These are phyloP conservation scores for Verticillium zaregamsianum DNA, from an alignment of 2,329 filamentous ascomycete species.

Conservation along the genomic window DNA sequence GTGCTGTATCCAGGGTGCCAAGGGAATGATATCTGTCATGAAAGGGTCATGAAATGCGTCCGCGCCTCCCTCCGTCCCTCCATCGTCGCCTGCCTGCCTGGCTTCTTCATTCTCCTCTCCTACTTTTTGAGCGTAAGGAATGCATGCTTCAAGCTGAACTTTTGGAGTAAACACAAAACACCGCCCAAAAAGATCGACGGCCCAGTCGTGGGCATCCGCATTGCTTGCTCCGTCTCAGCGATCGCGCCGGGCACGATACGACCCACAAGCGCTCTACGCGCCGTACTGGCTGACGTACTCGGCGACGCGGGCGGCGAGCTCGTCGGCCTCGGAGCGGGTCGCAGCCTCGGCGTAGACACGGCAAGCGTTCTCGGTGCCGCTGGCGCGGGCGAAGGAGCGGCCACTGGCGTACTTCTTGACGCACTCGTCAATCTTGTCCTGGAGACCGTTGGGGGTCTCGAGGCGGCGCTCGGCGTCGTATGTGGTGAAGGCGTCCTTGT, in stretches of 20 bases:
- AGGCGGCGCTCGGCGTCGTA: slow-evolving; percentile 90
- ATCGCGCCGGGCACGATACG: neutral
- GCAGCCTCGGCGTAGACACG: slow-evolving; percentile 94
- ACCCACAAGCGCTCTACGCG: neutral
- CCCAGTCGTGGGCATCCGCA: neutral
- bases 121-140: neutral
- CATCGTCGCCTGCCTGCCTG: neutral
- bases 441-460: slow-evolving; percentile 71
- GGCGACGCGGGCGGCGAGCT: slow-evolving; percentile 80
- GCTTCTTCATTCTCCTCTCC: neutral
- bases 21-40: neutral
- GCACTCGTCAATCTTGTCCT: slow-evolving; percentile 79
- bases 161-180: neutral
- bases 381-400: slow-evolving; percentile 85
- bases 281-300: slow-evolving; percentile 65
- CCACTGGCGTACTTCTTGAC: slow-evolving; percentile 90
- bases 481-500: slow-evolving; percentile 86
- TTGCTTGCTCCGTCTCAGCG: neutral
- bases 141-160: neutral
- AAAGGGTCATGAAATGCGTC: neutral
- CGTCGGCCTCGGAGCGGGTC: slow-evolving; percentile 83
- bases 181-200: neutral
- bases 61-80: neutral
- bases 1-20: neutral
- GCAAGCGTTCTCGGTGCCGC: slow-evolving; percentile 93